Evolutionary conservation across 73 alveolate genomes (phyloP).

Genomic region (Breviolum minutum): DNA sequence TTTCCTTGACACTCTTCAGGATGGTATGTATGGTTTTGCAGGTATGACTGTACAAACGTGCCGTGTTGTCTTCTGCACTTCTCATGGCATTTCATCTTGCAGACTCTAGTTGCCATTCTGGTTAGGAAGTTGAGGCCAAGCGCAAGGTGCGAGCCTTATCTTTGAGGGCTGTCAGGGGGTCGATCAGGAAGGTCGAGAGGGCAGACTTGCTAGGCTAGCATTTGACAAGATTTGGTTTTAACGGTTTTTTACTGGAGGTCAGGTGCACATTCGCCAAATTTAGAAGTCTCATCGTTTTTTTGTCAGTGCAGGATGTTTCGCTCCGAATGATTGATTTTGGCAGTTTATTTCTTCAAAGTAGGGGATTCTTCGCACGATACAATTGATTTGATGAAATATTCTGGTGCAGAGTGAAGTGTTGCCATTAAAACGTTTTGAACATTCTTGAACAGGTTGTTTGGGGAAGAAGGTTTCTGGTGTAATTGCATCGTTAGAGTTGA

Average conservation of each 20-base stretch:
- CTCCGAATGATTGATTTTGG: not conserved
- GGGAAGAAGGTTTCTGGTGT: not conserved
- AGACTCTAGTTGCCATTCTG: not conserved
- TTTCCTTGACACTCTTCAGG: not conserved
- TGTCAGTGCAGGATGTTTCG: not conserved
- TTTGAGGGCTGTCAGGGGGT: not conserved
- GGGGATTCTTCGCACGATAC: too few species aligned
- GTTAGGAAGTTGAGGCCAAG: constrained; percentile 43
- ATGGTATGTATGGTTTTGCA: not conserved
- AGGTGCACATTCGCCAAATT: too few species aligned
- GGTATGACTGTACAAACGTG: too few species aligned
- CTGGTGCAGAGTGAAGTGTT: not conserved
- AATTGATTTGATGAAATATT: too few species aligned
- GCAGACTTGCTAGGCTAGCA: too few species aligned
- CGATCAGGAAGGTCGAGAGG: not conserved
- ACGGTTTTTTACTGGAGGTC: too few species aligned
- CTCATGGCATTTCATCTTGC: not conserved
- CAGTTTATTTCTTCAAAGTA: not conserved
- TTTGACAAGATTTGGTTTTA: too few species aligned
- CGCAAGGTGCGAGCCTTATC: constrained; percentile 5
- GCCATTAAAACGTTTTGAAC: not conserved
- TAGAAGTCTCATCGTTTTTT: not conserved
- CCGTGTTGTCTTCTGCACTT: not conserved
- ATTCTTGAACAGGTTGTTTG: not conserved
- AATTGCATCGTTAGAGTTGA: too few species aligned